These are phyloP conservation scores for Neoarthrinium moseri DNA, from an alignment of 2,329 filamentous ascomycete genomes.

Conservation along the genomic window DNA sequence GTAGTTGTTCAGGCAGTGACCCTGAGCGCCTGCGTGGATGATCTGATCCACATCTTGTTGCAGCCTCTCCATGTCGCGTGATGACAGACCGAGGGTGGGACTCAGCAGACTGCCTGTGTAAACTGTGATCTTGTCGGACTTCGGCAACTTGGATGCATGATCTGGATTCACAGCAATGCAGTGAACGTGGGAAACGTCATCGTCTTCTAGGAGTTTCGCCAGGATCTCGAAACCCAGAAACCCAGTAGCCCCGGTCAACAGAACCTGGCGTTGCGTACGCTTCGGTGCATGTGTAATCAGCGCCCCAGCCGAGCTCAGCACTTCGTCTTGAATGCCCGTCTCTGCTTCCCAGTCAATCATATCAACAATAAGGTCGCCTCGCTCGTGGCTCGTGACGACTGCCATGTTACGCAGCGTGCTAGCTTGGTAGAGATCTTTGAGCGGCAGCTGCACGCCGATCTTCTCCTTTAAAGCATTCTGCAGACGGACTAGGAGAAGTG, in stretches of 20 bases:
- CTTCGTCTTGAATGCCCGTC: too few species aligned
- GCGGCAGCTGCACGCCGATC: conserved; percentile 28
- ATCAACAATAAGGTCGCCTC: neutral
- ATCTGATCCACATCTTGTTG: conserved; percentile 48
- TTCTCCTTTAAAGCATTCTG: conserved; percentile 29
- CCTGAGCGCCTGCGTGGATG: conserved; percentile 46
- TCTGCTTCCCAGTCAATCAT: conserved; percentile 39
- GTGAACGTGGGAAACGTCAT: conserved; percentile 34
- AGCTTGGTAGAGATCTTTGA: conserved; percentile 35
- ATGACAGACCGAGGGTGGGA: too few species aligned
- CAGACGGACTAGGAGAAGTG: conserved; percentile 36
- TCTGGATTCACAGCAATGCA: conserved; percentile 37
- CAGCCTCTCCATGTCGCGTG: too few species aligned
- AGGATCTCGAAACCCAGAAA: conserved; percentile 39
- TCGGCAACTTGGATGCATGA: too few species aligned
- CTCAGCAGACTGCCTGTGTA: too few species aligned
- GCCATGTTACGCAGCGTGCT: conserved; percentile 40
- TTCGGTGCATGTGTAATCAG: too few species aligned
- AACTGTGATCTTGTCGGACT: too few species aligned
- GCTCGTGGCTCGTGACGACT: neutral
- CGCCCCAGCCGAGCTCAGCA: too few species aligned
- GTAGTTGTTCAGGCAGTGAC: conserved; percentile 31
- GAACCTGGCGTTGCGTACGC: too few species aligned
- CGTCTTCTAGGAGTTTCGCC: conserved; percentile 28
- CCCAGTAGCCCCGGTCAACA: conserved; percentile 37